A percentile compares a stretch with the other conserved stretches of the same genome.
Evolutionary conservation across 805 yeast species (phyloP).

Genomic region (Blastobotrys attinorum): DNA sequence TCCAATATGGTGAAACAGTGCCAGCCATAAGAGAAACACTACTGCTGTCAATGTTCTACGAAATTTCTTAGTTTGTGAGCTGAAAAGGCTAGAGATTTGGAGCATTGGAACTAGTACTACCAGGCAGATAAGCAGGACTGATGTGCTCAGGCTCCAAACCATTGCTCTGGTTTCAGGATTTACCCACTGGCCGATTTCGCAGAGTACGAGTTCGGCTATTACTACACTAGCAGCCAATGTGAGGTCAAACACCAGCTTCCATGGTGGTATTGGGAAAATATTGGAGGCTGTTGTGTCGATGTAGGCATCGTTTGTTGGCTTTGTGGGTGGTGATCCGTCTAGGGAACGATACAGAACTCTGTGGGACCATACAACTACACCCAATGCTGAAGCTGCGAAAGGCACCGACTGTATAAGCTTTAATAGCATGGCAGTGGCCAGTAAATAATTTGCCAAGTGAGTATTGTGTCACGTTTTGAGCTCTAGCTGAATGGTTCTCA

Average conservation of each 20-base stretch:
- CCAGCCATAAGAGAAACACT: slow-evolving; percentile 21
- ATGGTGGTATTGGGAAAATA: neutral
- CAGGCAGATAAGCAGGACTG: slow-evolving; percentile 22
- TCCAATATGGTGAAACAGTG: slow-evolving; percentile 22
- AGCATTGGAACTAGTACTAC: slow-evolving; percentile 27
- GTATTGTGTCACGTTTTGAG: too few relatives aligned
- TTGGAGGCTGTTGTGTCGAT: neutral
- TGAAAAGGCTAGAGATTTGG: slow-evolving; percentile 8
- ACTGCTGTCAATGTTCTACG: slow-evolving; percentile 9
- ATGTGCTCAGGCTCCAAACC: slow-evolving; percentile 23
- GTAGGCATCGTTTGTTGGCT: too few relatives aligned
- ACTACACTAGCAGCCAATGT: slow-evolving; percentile 18
- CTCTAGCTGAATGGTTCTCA: too few relatives aligned
- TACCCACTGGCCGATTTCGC: slow-evolving; percentile 28
- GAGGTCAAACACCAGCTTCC: slow-evolving; percentile 6
- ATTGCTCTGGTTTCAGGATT: slow-evolving; percentile 16
- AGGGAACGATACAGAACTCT: slow-evolving; percentile 7
- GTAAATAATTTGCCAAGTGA: neutral
- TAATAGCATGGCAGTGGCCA: neutral
- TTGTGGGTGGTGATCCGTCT: neutral
- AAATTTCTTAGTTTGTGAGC: slow-evolving; percentile 8
- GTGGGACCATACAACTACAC: slow-evolving; percentile 11
- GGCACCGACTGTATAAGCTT: slow-evolving; percentile 7
- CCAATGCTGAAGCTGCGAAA: slow-evolving; percentile 7
- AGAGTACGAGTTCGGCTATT: slow-evolving; percentile 31